Base-by-base conservation (phyloP, 768 basidiomycete species). In the Symmetrospora coprosmae region DNA sequence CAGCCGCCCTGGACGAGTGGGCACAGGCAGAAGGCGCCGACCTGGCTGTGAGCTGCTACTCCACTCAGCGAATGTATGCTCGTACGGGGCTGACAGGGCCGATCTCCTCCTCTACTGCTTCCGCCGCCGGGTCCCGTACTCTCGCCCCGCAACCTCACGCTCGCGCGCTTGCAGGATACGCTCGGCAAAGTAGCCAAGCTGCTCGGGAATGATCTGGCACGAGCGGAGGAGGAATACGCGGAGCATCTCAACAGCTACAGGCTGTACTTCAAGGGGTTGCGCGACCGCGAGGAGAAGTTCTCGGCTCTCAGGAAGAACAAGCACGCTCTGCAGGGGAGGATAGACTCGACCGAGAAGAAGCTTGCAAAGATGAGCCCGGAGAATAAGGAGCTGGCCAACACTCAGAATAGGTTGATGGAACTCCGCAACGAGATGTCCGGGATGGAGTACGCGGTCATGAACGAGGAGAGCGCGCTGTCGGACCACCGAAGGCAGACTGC, bases 291-390 rank as follows among this genome's bases (percentile, higher is more conserved):
- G 63, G 75, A 76, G 66, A 64, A 63, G 17, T 60, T 76, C 4
- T 64, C 68, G 38, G 69, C 71, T 25, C 55, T 75, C 35, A 68
- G 69, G 51, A 69, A 71, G 59, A 61, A 70, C 43, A 65, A 74
- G 53, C 64, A 72, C 39, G 63, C 65, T 23, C 71, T 74, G 17
- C 73, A 71, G 0, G 61, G 62, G 9, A 68, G 72, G 56, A 74
- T 74, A 8, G 75, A 75, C 60, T 66, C 64, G 8, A 73, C 72
- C 31, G 75, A 76, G 66, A 71, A 72, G 66, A 75, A 76, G 67
- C 64, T 74, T 50, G 67, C 71, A 17, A 75, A 75, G 68, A 76
- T 75, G 74, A 72, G 71, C 52, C 71, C 74, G 21, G 75, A 76
- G 67, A 73, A 75, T 67, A 76, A 76, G 67, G 71, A 72, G 50